Percentiles rank a stretch among this genome's conserved stretches.
Conservation (phyloP, 805 yeast species). For the Candida coquimbonensis region DNA sequence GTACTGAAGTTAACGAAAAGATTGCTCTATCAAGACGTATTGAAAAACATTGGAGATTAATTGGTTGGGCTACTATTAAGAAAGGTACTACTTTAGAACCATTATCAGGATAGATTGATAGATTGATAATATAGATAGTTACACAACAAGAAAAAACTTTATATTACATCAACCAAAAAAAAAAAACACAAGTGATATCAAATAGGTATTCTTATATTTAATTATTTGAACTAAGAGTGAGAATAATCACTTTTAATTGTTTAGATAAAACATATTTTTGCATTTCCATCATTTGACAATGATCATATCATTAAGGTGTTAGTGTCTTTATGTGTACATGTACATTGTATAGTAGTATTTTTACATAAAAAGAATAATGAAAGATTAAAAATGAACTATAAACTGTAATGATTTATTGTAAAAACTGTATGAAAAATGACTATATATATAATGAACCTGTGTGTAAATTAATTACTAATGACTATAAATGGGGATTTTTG, state of each 20-base stretch:
- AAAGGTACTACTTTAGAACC: slow-evolving; percentile 89
- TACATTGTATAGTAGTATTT: slow-evolving; percentile 2
- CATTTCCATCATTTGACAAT: background rate
- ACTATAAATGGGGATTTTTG: background rate
- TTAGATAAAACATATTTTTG: background rate
- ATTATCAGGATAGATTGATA: slow-evolving; percentile 22
- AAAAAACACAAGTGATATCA: background rate
- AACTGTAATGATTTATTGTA: background rate
- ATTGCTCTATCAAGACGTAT: slow-evolving; percentile 98
- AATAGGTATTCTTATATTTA: background rate
- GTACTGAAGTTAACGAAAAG: slow-evolving; percentile 97
- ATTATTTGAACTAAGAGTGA: background rate
- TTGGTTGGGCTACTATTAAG: slow-evolving; percentile 99
- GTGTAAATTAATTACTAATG: background rate
- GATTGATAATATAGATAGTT: too few relatives aligned
- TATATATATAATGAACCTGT: background rate
- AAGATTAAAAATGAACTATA: background rate
- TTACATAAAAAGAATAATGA: slow-evolving; percentile 1
- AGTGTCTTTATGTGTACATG: slow-evolving; percentile 1
- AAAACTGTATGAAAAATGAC: background rate
- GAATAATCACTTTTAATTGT: background rate
- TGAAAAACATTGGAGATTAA: slow-evolving; percentile 99
- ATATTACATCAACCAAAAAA: too few relatives aligned
- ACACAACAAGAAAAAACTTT: too few relatives aligned
- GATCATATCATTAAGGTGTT: background rate